These are phyloP conservation scores for Aspergillus bombycis DNA, from an alignment of 2,329 filamentous ascomycete species.

Conservation along the genomic window DNA sequence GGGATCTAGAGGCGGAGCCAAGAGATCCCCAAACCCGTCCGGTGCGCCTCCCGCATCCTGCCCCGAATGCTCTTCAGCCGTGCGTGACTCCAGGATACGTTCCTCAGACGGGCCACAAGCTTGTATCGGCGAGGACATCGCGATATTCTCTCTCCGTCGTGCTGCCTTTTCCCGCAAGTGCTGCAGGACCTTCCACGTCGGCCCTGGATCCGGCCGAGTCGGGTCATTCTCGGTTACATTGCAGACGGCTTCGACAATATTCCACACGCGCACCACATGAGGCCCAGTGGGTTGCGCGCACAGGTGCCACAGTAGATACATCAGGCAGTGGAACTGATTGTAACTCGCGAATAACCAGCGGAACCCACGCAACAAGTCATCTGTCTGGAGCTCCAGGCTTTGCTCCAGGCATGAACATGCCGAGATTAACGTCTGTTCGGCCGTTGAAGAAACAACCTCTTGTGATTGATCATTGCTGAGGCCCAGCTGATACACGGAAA, in stretches of 20 bases:
- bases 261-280: conserved; percentile 34
- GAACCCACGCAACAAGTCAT: conserved; percentile 42
- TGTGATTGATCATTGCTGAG: conserved; percentile 12
- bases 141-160: not conserved
- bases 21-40: not conserved
- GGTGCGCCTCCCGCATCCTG: not conserved
- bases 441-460: not conserved
- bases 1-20: not conserved
- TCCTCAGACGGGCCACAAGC: not conserved
- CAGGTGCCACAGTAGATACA: conserved; percentile 48
- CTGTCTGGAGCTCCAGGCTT: conserved; percentile 27
- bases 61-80: not conserved
- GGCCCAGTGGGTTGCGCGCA: conserved; percentile 38
- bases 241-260: conserved; percentile 18
- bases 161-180: conserved; percentile 1
- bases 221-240: not conserved
- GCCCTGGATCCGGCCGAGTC: not conserved
- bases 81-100: not conserved
- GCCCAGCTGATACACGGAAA: conserved; percentile 35
- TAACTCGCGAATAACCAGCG: conserved; percentile 41
- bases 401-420: conserved; percentile 40
- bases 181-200: conserved; percentile 2
- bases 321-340: conserved; percentile 46
- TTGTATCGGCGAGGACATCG: not conserved
- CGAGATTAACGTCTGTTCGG: conserved; percentile 37